phyloP scores from a whole-genome alignment of 2,329 filamentous ascomycete genomes.

The Colletotrichum sp. region DNA sequence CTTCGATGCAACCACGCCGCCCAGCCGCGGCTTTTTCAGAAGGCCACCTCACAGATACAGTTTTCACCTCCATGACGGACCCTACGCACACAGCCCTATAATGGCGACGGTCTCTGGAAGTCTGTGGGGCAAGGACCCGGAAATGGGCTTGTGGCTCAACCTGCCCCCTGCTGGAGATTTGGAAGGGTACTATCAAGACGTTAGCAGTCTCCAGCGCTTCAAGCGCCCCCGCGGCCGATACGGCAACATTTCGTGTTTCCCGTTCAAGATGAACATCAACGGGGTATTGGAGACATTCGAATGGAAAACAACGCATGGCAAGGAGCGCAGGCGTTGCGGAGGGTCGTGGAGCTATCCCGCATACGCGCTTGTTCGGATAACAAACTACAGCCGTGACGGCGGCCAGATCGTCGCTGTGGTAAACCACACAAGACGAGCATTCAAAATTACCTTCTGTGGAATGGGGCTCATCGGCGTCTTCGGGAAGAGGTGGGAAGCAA shows the following conservation, averaged over 20 bases:
- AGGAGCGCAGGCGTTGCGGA: not conserved
- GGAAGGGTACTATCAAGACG: not conserved
- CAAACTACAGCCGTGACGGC: not conserved
- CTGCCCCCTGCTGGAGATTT: not conserved
- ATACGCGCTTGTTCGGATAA: not conserved
- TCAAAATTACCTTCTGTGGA: slow-evolving; percentile 2
- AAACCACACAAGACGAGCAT: not conserved
- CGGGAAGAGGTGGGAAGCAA: slow-evolving; percentile 8
- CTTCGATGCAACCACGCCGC: not conserved
- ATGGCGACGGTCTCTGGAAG: not conserved
- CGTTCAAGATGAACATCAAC: not conserved
- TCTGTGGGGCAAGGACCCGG: not conserved
- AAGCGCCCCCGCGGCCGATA: no score
- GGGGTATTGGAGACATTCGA: not conserved
- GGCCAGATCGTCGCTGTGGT: slow-evolving; percentile 15
- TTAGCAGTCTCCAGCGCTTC: not conserved
- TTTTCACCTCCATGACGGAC: not conserved
- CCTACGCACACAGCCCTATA: not conserved
- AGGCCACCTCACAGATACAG: not conserved
- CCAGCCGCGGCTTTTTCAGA: no score
- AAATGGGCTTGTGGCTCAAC: not conserved
- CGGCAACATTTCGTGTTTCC: not conserved
- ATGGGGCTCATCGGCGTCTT: not conserved
- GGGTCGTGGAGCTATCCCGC: not conserved
- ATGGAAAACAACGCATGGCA: not conserved